A percentile compares a stretch with the other conserved stretches of the same genome.
phyloP scores from a whole-genome alignment of 2,329 filamentous ascomycete species.

The Fusarium decemcellulare region DNA sequence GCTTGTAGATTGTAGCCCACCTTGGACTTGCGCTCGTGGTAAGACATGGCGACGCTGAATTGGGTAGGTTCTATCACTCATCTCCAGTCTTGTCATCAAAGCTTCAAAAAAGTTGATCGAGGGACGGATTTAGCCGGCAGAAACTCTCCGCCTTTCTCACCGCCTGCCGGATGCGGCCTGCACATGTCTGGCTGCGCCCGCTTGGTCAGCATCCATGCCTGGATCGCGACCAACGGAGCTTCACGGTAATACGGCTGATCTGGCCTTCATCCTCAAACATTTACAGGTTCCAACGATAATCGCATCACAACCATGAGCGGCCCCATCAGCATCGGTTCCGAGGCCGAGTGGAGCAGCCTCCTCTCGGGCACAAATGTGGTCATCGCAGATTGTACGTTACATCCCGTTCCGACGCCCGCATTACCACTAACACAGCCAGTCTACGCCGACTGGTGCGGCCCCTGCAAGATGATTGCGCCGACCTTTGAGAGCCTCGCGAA shows the following conservation, averaged over 20 bases:
- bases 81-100: constrained; percentile 11
- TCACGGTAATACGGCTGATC: constrained; percentile 32
- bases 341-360: constrained; percentile 79
- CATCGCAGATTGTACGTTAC: constrained; percentile 86
- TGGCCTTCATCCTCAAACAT: constrained; percentile 33
- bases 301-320: constrained; percentile 57
- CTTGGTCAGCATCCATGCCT: constrained; percentile 33
- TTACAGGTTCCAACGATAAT: constrained; percentile 9
- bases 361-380: constrained; percentile 83
- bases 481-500: constrained; percentile 87
- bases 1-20: constrained; percentile 20
- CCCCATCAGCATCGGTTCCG: constrained; percentile 72
- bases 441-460: constrained; percentile 95
- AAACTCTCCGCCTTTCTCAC: constrained; percentile 39
- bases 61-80: not conserved
- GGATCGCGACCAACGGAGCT: constrained; percentile 14
- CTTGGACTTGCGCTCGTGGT: constrained; percentile 51
- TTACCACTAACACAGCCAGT: constrained; percentile 67
- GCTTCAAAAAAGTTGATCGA: constrained; percentile 42
- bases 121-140: constrained; percentile 46
- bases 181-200: constrained; percentile 11
- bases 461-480: constrained; percentile 93
- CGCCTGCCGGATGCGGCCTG: constrained; percentile 39
- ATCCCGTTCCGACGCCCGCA: constrained; percentile 1
- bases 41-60: constrained; percentile 48